phyloP scores from a whole-genome alignment of 768 basidiomycete species.

The Tricholoma terreum region DNA sequence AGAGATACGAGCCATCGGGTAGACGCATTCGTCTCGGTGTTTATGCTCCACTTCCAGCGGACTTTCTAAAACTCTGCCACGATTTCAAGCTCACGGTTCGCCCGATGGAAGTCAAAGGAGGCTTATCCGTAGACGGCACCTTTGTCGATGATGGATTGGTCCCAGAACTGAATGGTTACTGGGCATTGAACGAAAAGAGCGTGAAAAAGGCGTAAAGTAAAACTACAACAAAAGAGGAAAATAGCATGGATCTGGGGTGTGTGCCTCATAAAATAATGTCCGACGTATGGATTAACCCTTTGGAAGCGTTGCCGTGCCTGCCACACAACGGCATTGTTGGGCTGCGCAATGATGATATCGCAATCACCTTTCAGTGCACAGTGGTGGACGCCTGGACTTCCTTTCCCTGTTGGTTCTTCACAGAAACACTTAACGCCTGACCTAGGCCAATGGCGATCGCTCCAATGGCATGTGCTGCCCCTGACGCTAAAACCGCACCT shows the following conservation, averaged over 20 bases:
- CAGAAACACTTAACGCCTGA: conserved; percentile 36
- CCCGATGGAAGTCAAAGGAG: conserved; percentile 36
- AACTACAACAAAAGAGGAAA: not conserved
- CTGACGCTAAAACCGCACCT: conserved; percentile 68
- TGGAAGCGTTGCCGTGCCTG: not conserved
- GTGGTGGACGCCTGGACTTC: conserved; percentile 16
- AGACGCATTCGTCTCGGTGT: conserved; percentile 53
- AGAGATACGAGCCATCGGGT: conserved; percentile 33
- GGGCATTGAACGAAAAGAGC: conserved; percentile 9
- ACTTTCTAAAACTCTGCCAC: conserved; percentile 51
- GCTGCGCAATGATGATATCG: not conserved
- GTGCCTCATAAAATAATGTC: conserved; percentile 6
- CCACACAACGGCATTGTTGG: not conserved
- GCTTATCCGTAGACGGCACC: conserved; percentile 44
- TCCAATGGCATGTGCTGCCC: conserved; percentile 75
- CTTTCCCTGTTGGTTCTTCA: conserved; percentile 30
- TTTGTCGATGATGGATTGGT: conserved; percentile 30
- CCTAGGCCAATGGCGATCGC: conserved; percentile 77
- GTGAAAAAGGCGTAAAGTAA: not conserved
- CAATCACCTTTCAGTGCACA: conserved; percentile 1
- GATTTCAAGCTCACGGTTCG: conserved; percentile 43
- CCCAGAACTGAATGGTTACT: conserved; percentile 36
- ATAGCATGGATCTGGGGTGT: conserved; percentile 2
- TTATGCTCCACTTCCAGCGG: conserved; percentile 54
- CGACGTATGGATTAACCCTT: not conserved